Evolutionary conservation across 2,329 filamentous ascomycete genomes (phyloP).

Genomic region (Colletotrichum theobromicola): DNA sequence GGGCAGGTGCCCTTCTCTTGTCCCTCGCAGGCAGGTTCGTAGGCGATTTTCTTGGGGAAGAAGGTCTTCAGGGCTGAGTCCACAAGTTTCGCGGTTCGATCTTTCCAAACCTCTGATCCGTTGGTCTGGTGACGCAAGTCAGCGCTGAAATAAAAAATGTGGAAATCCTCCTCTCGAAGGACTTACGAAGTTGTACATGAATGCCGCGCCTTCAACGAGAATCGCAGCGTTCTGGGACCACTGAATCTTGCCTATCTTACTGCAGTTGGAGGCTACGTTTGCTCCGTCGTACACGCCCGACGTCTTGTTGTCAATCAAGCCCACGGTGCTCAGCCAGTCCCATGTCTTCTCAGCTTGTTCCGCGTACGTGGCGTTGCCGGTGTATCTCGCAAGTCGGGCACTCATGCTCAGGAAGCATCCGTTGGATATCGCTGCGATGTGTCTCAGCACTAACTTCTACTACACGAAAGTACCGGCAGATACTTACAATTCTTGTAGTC

Average conservation of each 20-base stretch:
- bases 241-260: conserved; percentile 53
- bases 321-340: conserved; percentile 57
- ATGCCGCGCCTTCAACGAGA: conserved; percentile 59
- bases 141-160: conserved; percentile 33
- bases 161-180: no score
- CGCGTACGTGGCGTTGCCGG: conserved; percentile 59
- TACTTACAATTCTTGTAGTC: conserved; percentile 62
- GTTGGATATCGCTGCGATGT: conserved; percentile 43
- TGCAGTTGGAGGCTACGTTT: conserved; percentile 55
- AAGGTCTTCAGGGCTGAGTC: conserved; percentile 45
- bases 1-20: conserved; percentile 50
- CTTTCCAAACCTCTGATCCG: conserved; percentile 25
- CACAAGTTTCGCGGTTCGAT: conserved; percentile 46
- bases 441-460: neutral
- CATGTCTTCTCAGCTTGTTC: conserved; percentile 61
- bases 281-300: conserved; percentile 67
- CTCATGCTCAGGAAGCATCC: conserved; percentile 55
- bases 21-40: conserved; percentile 67
- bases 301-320: conserved; percentile 55
- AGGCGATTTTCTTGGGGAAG: conserved; percentile 60
- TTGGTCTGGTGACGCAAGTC: conserved; percentile 50
- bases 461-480: no score
- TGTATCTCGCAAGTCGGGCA: conserved; percentile 67
- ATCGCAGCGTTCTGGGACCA: conserved; percentile 61
- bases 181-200: conserved; percentile 60